These are phyloP conservation scores for Aspergillus udagawae DNA, from an alignment of 2,329 filamentous ascomycete species.

Conservation along the genomic window DNA sequence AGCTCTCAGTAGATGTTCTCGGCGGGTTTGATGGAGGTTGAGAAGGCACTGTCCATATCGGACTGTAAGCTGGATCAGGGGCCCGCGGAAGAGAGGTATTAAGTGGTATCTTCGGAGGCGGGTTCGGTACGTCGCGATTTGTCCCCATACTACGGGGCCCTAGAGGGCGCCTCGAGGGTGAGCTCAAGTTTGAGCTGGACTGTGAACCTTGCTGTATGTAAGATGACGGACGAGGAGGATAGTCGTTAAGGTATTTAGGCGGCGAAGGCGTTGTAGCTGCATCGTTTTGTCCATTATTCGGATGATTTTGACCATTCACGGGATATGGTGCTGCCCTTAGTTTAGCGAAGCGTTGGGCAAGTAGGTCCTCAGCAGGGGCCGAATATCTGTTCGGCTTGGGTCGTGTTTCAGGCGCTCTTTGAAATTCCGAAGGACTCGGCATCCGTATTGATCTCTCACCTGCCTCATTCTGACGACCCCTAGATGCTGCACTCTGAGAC, in stretches of 20 bases:
- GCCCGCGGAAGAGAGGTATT: constrained; percentile 43
- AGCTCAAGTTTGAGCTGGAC: constrained; percentile 15
- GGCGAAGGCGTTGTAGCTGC: constrained; percentile 8
- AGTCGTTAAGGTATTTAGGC: constrained; percentile 16
- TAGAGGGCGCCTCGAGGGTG: constrained; percentile 29
- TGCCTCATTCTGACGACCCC: constrained; percentile 22
- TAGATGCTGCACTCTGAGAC: constrained; percentile 8
- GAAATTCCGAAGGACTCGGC: constrained; percentile 40
- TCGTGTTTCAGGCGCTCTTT: constrained; percentile 21
- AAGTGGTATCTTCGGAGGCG: constrained; percentile 43
- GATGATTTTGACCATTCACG: constrained; percentile 7
- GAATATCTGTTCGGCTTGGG: constrained; percentile 22
- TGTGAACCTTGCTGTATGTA: constrained; percentile 17
- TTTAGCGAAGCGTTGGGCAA: constrained; percentile 41
- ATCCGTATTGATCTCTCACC: constrained; percentile 27
- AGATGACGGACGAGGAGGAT: constrained; percentile 20
- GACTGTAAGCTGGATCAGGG: constrained; percentile 47
- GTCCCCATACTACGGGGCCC: constrained; percentile 44
- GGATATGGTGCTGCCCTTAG: constrained; percentile 27
- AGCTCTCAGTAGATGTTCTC: constrained; percentile 39
- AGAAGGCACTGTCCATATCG: constrained; percentile 39
- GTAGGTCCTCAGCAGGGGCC: constrained; percentile 30
- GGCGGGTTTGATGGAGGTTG: constrained; percentile 37
- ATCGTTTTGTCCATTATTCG: constrained; percentile 10
- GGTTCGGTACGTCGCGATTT: constrained; percentile 28